These are phyloP conservation scores for Diaporthe caulivora DNA, from an alignment of 2,329 filamentous ascomycete species.

Conservation along the genomic window DNA sequence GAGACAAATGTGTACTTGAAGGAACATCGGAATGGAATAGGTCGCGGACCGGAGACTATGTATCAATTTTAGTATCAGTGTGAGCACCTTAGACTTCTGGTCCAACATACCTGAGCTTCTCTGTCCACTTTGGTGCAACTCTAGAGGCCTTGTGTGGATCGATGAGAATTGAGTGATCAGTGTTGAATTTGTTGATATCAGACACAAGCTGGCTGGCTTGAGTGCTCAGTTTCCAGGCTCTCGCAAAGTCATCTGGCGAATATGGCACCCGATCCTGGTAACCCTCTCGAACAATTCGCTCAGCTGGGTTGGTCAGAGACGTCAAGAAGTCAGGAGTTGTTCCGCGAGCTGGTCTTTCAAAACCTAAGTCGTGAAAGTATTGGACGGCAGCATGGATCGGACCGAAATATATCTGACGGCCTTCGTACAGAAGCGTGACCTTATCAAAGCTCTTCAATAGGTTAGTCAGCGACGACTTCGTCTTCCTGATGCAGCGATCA, in stretches of 20 bases:
- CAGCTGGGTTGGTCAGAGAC: conserved; percentile 74
- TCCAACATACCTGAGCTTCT: not conserved
- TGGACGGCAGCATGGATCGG: conserved; percentile 56
- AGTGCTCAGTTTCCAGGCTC: conserved; percentile 41
- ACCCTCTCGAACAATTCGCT: conserved; percentile 71
- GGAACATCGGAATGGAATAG: not conserved
- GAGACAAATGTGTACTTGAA: not conserved
- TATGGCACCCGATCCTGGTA: conserved; percentile 67
- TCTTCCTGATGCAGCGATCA: not conserved
- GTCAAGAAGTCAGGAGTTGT: conserved; percentile 82
- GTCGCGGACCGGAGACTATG: not conserved
- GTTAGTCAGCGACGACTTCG: conserved; percentile 51
- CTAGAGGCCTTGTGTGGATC: not conserved
- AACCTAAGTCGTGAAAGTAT: conserved; percentile 73
- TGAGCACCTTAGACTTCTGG: no score
- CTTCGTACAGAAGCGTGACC: conserved; percentile 20
- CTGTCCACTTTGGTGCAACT: not conserved
- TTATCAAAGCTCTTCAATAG: conserved; percentile 47
- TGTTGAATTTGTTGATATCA: not conserved
- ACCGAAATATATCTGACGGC: conserved; percentile 23
- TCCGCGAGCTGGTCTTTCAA: conserved; percentile 62
- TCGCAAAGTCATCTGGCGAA: conserved; percentile 72
- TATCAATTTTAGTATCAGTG: no score
- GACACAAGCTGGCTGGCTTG: not conserved
- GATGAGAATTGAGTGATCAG: conserved; percentile 37